Percentiles rank a stretch among this genome's conserved stretches.
phyloP scores from a whole-genome alignment of 371 early-diverging fungal species.

The Mucor plumbeus region DNA sequence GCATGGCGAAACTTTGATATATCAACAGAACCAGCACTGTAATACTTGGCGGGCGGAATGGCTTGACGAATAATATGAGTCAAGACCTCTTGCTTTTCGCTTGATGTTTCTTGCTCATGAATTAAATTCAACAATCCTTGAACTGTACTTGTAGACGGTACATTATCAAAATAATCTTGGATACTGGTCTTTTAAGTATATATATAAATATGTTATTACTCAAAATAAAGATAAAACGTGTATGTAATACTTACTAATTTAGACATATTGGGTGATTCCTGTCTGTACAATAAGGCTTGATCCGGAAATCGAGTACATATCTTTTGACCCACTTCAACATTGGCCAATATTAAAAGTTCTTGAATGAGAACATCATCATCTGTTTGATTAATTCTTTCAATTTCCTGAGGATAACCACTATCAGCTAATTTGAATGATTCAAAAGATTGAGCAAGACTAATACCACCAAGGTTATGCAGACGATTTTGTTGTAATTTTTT shows the following conservation, averaged over 20 bases:
- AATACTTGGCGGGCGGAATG: conserved; percentile 77
- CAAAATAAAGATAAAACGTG: conserved; percentile 1
- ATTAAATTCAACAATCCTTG: conserved; percentile 20
- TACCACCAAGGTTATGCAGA: conserved; percentile 12
- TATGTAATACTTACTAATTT: conserved; percentile 19
- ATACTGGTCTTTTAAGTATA: conserved; percentile 10
- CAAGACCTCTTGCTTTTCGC: conserved; percentile 43
- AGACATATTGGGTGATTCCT: conserved; percentile 27
- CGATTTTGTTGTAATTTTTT: conserved; percentile 26
- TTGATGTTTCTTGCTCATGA: conserved; percentile 11
- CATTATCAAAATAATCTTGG: conserved; percentile 32
- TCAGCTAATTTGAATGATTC: conserved; percentile 31
- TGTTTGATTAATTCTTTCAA: conserved; percentile 12
- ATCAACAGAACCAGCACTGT: conserved; percentile 76
- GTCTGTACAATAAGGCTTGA: conserved; percentile 39
- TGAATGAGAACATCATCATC: conserved; percentile 29
- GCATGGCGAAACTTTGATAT: conserved; percentile 64
- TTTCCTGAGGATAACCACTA: conserved; percentile 34
- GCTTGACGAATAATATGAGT: conserved; percentile 61
- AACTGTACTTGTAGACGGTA: conserved; percentile 4
- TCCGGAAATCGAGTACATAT: conserved; percentile 42
- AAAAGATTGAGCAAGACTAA: conserved; percentile 10
- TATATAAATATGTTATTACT: not conserved
- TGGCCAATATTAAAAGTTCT: conserved; percentile 39
- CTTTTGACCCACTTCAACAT: conserved; percentile 43